phyloP scores from a whole-genome alignment of 208 protist species.

The Zelonia costaricensis region DNA sequence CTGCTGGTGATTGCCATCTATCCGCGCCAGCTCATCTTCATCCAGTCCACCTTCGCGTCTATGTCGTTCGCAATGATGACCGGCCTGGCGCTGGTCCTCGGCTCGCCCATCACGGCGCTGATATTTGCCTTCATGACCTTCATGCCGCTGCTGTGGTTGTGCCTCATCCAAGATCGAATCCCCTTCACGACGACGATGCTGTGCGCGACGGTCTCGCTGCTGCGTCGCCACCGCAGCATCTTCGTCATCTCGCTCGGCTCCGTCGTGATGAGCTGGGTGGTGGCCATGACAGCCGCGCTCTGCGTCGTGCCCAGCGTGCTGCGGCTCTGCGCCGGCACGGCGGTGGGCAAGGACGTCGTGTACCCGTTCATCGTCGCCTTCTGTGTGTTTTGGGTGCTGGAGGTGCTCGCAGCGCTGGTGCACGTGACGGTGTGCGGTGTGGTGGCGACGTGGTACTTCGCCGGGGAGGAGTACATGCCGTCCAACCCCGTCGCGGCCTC shows the following conservation, averaged over 20 bases:
- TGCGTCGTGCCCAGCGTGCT: slow-evolving; percentile 30
- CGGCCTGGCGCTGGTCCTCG: slow-evolving; percentile 18
- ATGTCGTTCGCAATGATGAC: slow-evolving; percentile 25
- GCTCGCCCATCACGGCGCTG: slow-evolving; percentile 12
- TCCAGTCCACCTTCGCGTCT: slow-evolving; percentile 25
- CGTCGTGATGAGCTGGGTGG: slow-evolving; percentile 26
- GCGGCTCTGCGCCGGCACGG: slow-evolving; percentile 22
- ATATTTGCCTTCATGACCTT: slow-evolving; percentile 32
- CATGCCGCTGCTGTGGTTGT: slow-evolving; percentile 61
- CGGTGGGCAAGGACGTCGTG: slow-evolving; percentile 7
- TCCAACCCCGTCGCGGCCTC: slow-evolving; percentile 46
- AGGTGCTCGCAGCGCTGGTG: slow-evolving; percentile 63
- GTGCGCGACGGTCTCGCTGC: slow-evolving; percentile 31
- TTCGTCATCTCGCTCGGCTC: slow-evolving; percentile 36
- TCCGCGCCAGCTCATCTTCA: slow-evolving; percentile 30
- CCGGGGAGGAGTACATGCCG: slow-evolving; percentile 58
- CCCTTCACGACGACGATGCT: slow-evolving; percentile 58
- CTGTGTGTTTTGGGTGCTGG: slow-evolving; percentile 68
- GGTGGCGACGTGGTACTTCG: slow-evolving; percentile 89
- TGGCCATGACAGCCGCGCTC: slow-evolving; percentile 25
- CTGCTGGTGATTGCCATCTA: slow-evolving; percentile 28
- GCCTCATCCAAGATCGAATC: slow-evolving; percentile 63
- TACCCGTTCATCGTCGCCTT: slow-evolving; percentile 33
- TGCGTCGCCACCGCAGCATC: slow-evolving; percentile 44
- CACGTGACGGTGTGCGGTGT: slow-evolving; percentile 78